Evolutionary conservation across 2,329 filamentous ascomycete species (phyloP), one percentile per base, ranked within the genome.

Genomic region (Cercospora sp.): DNA sequence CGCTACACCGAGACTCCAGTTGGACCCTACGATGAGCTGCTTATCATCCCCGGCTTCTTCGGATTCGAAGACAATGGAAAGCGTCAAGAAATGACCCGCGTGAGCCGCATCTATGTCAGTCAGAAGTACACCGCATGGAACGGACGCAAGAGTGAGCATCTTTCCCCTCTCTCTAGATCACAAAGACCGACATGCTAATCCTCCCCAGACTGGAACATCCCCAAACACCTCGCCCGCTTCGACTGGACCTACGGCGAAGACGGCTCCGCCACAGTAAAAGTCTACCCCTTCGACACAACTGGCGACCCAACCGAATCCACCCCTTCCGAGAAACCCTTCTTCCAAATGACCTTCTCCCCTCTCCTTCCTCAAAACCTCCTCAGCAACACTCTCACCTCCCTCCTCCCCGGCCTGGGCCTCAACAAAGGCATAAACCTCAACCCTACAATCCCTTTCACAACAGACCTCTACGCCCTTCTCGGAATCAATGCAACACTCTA

Each of bases 201-300:
- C 18, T 26, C 45, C 9, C 34, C 13, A 61, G 40, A 69, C 49
- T 73, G 72, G 72, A 73, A 73, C 66, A 69, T 72, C 21, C 72
- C 72, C 16, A 72, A 72, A 49, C 72, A 72, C 32, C 66, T 73
- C 40, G 72, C 70, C 7, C 66, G 69, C 45, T 72, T 73, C 68
- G 67, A 71, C 43, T 73, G 69, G 69, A 71, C 67, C 30, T 68
- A 66, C 43, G 26, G 51, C 5, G 51, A 57, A 32, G 65, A 65
- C 21, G 68, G 69, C 26, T 61, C 63, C 49, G 66, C 69, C 13
- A 66, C 63, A 16, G 72, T 72, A 59, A 68, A 69, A 37, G 63
- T 72, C 58, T 72, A 68, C 49, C 71, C 71, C 16, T 69, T 64
- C 49, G 70, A 72, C 43, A 67, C 63, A 12, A 58, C 62, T 3